A percentile compares a stretch with the other conserved stretches of the same genome.
Evolutionary conservation across 2,329 filamentous ascomycete species (phyloP).

Genomic region (Teratosphaeria pseudoeucalypti): DNA sequence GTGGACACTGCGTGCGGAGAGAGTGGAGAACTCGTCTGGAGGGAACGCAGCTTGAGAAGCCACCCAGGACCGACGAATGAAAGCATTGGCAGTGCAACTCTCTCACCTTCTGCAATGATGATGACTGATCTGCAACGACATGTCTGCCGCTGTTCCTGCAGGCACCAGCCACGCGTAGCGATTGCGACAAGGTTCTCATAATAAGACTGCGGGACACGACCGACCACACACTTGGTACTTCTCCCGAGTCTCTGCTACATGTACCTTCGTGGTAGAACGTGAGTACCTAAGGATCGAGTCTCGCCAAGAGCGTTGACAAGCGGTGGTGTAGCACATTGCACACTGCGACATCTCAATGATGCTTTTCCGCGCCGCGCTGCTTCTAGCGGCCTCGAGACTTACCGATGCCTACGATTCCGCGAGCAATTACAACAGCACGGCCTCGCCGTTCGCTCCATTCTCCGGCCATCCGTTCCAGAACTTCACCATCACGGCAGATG

Average conservation of each 20-base stretch:
- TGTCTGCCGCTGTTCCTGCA: conserved; percentile 1
- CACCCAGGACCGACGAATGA: not conserved
- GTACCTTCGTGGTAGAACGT: not conserved
- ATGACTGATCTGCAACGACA: not conserved
- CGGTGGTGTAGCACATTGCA: not conserved
- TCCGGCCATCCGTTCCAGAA: conserved; percentile 20
- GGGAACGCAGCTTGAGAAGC: not conserved
- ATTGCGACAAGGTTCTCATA: not conserved
- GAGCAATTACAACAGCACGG: conserved; percentile 4
- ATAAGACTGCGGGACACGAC: not conserved
- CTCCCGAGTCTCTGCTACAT: not conserved
- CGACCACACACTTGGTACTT: not conserved
- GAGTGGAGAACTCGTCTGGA: not conserved
- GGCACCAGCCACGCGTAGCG: not conserved
- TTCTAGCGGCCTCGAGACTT: conserved; percentile 13
- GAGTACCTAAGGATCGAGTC: not conserved
- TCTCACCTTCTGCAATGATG: conserved; percentile 2
- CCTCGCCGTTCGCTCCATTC: conserved; percentile 15
- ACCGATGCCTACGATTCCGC: conserved; percentile 11
- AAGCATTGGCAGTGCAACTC: not conserved
- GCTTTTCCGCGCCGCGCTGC: conserved; percentile 7
- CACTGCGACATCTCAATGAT: conserved; percentile 7
- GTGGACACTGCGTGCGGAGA: not conserved
- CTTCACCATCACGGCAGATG: conserved; percentile 16
- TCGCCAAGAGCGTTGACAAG: not conserved